Base-by-base conservation (phyloP, 148 eudicot genomes). In the Selenicereus undatus region DNA sequence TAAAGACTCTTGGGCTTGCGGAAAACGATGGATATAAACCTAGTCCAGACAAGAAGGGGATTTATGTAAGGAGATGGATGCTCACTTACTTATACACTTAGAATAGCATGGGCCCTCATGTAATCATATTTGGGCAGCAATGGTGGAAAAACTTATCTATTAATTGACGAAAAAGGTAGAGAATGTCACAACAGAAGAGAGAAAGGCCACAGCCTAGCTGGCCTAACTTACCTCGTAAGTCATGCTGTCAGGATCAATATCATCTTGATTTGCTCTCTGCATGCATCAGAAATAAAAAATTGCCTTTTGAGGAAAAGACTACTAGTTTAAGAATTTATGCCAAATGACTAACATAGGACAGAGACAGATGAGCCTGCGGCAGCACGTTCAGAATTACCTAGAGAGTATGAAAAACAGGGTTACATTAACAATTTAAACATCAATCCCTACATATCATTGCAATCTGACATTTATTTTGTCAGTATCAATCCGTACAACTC, bases 211-310 rank as follows among this genome's bases (percentile, higher is more conserved):
- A 26, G 24, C 35, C 43, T 5, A 71, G 35, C 73, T 45, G 54
- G 48, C 32, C 32, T 11, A 60, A 62, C 62, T 71, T 82, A 88
- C 97, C 91, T 91, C 94, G 76, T 92, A 89, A 70, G 91, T 86
- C 94, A 93, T 93, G 52, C 66, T 76, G 83, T 88, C 94, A 1
- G 89, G 94, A 91, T 90, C 90, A 79, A 90, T 78, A 17, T 84
- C 85, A 84, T 93, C 93, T 81, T 90, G 78, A 58, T 77, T 82
- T 58, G 64, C 65, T 29, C 77, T 84, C 90, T 91, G 83, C 83
- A 84, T 73, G 68, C 42, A 78, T 62, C 76, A 81, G 18, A 52
- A 73, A 4, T 26, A 64, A 83, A 75, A 35, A 36, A 69, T 75
- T 75, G 29, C 21, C 43, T 26, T 69, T 50, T 75, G 6, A 80